Conservation (phyloP, 768 basidiomycete species). For the Boletus rubropictus region DNA sequence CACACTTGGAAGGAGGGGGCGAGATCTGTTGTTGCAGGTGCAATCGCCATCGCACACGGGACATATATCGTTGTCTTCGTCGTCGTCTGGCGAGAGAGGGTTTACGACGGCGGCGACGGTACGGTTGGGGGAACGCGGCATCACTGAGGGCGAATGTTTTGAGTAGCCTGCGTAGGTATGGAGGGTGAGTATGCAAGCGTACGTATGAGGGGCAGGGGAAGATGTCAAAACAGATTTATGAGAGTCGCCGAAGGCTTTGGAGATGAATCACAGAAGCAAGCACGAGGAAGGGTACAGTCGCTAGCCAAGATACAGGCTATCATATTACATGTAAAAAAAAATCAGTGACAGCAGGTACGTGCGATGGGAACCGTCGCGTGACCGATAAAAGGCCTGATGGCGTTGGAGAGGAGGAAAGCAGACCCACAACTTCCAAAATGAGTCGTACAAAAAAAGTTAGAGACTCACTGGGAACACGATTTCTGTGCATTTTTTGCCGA, state of each 20-base stretch:
- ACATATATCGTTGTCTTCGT: constrained; percentile 84
- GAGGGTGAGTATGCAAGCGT: constrained; percentile 22
- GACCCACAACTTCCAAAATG: constrained; percentile 24
- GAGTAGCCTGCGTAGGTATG: constrained; percentile 30
- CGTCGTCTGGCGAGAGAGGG: constrained; percentile 41
- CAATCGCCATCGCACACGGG: constrained; percentile 89
- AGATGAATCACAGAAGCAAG: constrained; percentile 22
- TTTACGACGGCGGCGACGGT: constrained; percentile 49
- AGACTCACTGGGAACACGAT: constrained; percentile 32
- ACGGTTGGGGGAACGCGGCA: constrained; percentile 67
- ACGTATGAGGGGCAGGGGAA: constrained; percentile 19
- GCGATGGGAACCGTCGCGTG: constrained; percentile 34
- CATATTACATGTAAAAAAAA: constrained; percentile 35
- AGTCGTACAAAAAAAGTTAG: constrained; percentile 16
- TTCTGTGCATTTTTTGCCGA: constrained; percentile 33
- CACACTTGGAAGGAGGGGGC: constrained; percentile 28
- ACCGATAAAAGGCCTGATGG: constrained; percentile 30
- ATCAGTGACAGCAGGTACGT: constrained; percentile 29
- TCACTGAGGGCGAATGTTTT: constrained; percentile 52
- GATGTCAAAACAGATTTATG: constrained; percentile 26
- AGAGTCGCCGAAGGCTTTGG: constrained; percentile 8
- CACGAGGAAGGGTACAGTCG: constrained; percentile 7
- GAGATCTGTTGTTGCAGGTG: constrained; percentile 57
- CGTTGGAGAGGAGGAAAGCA: constrained; percentile 17
- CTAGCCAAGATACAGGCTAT: constrained; percentile 18